A percentile compares a stretch with the other conserved stretches of the same genome.
Conservation (phyloP, 768 basidiomycete genomes). For the Lepiota venenata region DNA sequence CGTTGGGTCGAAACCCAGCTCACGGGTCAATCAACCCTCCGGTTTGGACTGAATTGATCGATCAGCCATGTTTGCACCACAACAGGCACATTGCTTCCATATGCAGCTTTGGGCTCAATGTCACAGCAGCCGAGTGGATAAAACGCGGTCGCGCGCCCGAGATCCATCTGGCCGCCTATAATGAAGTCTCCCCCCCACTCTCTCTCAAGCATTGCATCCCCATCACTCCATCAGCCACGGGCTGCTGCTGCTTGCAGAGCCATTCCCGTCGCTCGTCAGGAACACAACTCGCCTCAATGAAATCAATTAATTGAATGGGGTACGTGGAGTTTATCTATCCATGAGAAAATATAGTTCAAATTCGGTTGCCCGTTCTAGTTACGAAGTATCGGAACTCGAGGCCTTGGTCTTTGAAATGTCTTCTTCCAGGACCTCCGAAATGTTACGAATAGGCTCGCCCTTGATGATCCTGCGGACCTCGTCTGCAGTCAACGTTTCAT, state of each 20-base stretch:
- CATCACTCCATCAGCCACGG: no score
- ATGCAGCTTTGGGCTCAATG: not conserved
- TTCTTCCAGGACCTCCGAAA: slow-evolving; percentile 63
- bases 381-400: not conserved
- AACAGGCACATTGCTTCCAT: slow-evolving; percentile 1
- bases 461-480: slow-evolving; percentile 86
- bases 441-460: slow-evolving; percentile 74
- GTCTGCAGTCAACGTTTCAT: slow-evolving; percentile 86
- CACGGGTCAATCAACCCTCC: not conserved
- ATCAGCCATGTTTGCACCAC: not conserved
- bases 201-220: no score
- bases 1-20: slow-evolving; percentile 9
- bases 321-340: no score
- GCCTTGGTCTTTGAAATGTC: slow-evolving; percentile 34
- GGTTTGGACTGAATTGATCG: slow-evolving; percentile 1
- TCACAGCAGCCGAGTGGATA: no score
- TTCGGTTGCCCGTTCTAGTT: slow-evolving; percentile 1
- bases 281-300: no score
- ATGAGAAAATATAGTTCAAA: not conserved
- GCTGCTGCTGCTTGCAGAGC: no score
- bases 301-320: no score
- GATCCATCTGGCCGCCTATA: no score
- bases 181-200: no score
- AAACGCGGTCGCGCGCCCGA: no score
- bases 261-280: no score